A percentile compares a stretch with the other conserved stretches of the same genome.
Evolutionary conservation across 2,329 filamentous ascomycete genomes (phyloP).

Genomic region (Aspergillus quadricinctus): DNA sequence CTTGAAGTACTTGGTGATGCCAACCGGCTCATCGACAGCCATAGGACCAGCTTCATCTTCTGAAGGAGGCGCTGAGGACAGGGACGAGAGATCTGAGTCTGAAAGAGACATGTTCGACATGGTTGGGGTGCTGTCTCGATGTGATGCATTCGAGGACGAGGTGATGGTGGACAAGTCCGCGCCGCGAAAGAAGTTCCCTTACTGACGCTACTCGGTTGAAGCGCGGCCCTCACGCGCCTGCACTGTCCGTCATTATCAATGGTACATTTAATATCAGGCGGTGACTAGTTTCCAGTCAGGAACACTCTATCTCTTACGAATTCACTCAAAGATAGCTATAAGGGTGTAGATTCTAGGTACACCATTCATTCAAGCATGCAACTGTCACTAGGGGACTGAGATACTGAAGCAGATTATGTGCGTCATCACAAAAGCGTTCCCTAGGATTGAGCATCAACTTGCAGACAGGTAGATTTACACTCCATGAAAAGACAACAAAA

Average conservation of each 20-base stretch:
- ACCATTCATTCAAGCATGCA: not conserved
- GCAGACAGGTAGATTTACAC: not conserved
- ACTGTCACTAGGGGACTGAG: not conserved
- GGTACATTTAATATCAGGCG: constrained; percentile 18
- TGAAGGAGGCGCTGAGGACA: constrained; percentile 56
- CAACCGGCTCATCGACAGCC: constrained; percentile 37
- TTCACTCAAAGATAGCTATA: not conserved
- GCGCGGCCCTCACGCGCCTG: constrained; percentile 33
- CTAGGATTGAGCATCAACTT: not conserved
- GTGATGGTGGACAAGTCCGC: constrained; percentile 19
- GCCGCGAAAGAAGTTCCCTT: constrained; percentile 20
- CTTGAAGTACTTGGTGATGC: constrained; percentile 48
- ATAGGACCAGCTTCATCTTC: constrained; percentile 52
- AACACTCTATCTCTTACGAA: constrained; percentile 6
- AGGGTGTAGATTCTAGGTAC: not conserved
- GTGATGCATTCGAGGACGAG: constrained; percentile 21
- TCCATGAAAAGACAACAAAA: not conserved
- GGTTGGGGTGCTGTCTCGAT: constrained; percentile 25
- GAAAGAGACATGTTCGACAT: constrained; percentile 44
- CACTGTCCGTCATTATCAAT: constrained; percentile 19
- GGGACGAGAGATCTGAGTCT: constrained; percentile 54
- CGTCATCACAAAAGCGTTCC: not conserved
- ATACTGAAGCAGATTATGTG: not conserved
- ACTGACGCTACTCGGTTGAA: constrained; percentile 24
- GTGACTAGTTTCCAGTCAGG: constrained; percentile 16